Conservation (phyloP, 78 protist genomes). For the Dictyostelium brefeldianum region DNA sequence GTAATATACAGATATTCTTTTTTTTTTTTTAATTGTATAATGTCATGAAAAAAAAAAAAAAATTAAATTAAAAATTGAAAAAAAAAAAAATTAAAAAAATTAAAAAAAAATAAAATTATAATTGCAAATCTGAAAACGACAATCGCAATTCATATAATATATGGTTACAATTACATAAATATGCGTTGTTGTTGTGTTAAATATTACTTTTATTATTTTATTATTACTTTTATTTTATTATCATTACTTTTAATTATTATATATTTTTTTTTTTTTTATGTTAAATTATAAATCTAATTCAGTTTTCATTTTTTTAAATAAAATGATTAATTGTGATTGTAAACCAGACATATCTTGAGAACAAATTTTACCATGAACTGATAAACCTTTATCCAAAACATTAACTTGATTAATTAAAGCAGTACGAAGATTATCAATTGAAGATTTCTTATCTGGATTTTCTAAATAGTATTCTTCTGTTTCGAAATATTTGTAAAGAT, state of each 20-base stretch:
- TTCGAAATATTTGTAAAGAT: conserved; percentile 85
- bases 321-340: conserved; percentile 31
- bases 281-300: conserved; percentile 12
- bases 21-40: too few relatives aligned
- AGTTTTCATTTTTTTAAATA: conserved; percentile 14
- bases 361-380: conserved; percentile 53
- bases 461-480: conserved; percentile 20
- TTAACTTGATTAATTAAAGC: conserved; percentile 41
- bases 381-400: conserved; percentile 27
- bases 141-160: too few relatives aligned
- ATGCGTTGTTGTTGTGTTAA: too few relatives aligned
- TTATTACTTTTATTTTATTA: too few relatives aligned
- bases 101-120: too few relatives aligned
- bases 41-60: too few relatives aligned
- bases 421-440: conserved; percentile 28
- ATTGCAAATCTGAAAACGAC: too few relatives aligned
- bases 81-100: too few relatives aligned
- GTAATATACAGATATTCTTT: too few relatives aligned
- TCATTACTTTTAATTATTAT: not conserved
- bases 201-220: too few relatives aligned
- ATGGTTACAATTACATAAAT: too few relatives aligned
- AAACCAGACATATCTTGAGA: conserved; percentile 68
- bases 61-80: too few relatives aligned
- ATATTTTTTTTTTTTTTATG: not conserved
- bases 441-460: conserved; percentile 42